phyloP scores from a whole-genome alignment of 2,329 filamentous ascomycete genomes.

The Ceratocystis albifundus region DNA sequence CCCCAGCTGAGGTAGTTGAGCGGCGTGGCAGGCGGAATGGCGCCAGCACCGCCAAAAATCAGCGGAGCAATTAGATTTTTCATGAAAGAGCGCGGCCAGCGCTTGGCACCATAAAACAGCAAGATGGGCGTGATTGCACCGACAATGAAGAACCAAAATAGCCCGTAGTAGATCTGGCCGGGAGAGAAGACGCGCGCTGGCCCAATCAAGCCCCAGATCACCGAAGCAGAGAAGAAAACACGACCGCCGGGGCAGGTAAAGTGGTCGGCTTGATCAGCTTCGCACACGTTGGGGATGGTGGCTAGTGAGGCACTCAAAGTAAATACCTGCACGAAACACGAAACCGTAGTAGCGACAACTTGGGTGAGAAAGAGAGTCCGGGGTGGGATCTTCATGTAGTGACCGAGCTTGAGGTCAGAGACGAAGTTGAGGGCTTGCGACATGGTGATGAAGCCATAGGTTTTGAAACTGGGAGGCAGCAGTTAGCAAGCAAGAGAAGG shows the following conservation, averaged over 20 bases:
- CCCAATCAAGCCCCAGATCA: conserved; percentile 58
- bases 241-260: conserved; percentile 54
- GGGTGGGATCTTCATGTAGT: conserved; percentile 62
- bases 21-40: conserved; percentile 55
- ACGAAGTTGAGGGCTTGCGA: conserved; percentile 54
- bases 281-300: conserved; percentile 54
- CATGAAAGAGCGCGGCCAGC: conserved; percentile 40
- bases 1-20: conserved; percentile 68
- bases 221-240: conserved; percentile 54
- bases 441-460: conserved; percentile 52
- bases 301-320: conserved; percentile 51
- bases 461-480: conserved; percentile 42
- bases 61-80: conserved; percentile 49
- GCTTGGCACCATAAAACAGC: conserved; percentile 40
- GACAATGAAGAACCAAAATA: conserved; percentile 49
- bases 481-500: conserved; percentile 17
- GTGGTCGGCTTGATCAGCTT: conserved; percentile 42
- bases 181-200: conserved; percentile 53
- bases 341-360: conserved; percentile 53
- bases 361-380: conserved; percentile 56
- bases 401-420: conserved; percentile 56
- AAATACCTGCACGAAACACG: conserved; percentile 53
- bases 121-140: conserved; percentile 43
- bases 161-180: conserved; percentile 48
- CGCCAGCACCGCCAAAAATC: conserved; percentile 48